Conservation (phyloP, 352 stramenopile genomes). For the Pythium sp. region DNA sequence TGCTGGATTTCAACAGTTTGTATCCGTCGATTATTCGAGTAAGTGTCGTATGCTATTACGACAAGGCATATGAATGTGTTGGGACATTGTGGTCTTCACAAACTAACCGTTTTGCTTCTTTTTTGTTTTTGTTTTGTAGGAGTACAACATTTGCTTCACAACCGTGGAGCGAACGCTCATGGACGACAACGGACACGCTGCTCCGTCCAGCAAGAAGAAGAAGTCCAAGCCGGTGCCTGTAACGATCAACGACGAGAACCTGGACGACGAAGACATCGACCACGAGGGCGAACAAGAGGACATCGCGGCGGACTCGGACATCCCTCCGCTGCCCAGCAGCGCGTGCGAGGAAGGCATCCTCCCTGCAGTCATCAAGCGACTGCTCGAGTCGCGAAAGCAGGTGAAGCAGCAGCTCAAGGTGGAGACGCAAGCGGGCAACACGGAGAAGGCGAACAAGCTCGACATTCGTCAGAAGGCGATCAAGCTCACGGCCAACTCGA, state of each 20-base stretch:
- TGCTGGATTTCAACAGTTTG: constrained; percentile 99
- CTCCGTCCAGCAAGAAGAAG: constrained; percentile 33
- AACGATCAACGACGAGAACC: constrained; percentile 62
- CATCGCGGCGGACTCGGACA: constrained; percentile 73
- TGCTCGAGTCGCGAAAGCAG: constrained; percentile 96
- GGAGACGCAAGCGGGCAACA: constrained; percentile 88
- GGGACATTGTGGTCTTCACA: not conserved
- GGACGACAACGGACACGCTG: constrained; percentile 37
- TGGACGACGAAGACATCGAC: constrained; percentile 81
- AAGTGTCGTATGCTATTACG: constrained; percentile 13
- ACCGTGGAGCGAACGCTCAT: constrained; percentile 92
- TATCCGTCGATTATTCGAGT: constrained; percentile 99
- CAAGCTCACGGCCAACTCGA: constrained; percentile 99
- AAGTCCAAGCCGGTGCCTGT: constrained; percentile 51
- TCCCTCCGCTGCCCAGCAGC: constrained; percentile 80
- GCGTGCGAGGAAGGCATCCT: constrained; percentile 89
- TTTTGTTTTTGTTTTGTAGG: constrained; percentile 52
- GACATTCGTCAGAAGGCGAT: constrained; percentile 99
- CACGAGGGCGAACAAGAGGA: constrained; percentile 61
- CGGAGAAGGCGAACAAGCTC: constrained; percentile 85
- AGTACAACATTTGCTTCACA: constrained; percentile 99
- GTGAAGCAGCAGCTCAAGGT: constrained; percentile 98
- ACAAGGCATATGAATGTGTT: no score
- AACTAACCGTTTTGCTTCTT: not conserved
- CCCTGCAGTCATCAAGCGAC: constrained; percentile 95